phyloP scores from a whole-genome alignment of 2,329 filamentous ascomycete genomes.

The Juglanconis oblonga region DNA sequence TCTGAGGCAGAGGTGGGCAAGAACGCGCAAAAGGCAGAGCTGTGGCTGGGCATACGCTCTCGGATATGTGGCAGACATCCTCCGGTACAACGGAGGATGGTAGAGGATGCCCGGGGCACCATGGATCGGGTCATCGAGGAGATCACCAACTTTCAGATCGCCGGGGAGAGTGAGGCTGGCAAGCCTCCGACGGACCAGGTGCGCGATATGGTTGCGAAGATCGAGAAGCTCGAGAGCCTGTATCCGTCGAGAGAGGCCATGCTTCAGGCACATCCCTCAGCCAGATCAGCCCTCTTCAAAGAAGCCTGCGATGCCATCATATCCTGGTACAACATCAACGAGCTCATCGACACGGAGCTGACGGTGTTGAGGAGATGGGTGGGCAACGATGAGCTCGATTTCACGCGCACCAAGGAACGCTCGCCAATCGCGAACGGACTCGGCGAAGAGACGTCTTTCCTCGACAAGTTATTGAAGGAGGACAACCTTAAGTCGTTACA shows the following conservation, averaged over 20 bases:
- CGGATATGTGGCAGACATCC: slow-evolving; percentile 80
- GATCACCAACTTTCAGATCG: slow-evolving; percentile 90
- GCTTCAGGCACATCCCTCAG: slow-evolving; percentile 70
- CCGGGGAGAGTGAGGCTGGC: slow-evolving; percentile 86
- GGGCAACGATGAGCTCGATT: slow-evolving; percentile 92
- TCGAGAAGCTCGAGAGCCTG: slow-evolving; percentile 81
- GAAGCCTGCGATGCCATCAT: slow-evolving; percentile 86
- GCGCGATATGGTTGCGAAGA: slow-evolving; percentile 81
- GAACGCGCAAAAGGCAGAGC: slow-evolving; percentile 69
- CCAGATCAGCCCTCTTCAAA: slow-evolving; percentile 72
- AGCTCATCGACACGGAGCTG: slow-evolving; percentile 93
- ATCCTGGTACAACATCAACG: slow-evolving; percentile 95
- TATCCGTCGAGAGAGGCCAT: slow-evolving; percentile 80
- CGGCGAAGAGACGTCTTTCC: slow-evolving; percentile 86
- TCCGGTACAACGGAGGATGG: slow-evolving; percentile 78
- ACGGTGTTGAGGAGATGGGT: slow-evolving; percentile 93
- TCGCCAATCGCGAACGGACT: slow-evolving; percentile 70
- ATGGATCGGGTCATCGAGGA: slow-evolving; percentile 77
- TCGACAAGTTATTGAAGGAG: slow-evolving; percentile 92
- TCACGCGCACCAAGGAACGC: slow-evolving; percentile 69
- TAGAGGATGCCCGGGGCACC: slow-evolving; percentile 77
- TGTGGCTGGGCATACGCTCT: slow-evolving; percentile 87
- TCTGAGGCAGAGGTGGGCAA: slow-evolving; percentile 56
- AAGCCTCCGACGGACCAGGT: slow-evolving; percentile 88
- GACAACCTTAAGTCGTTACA: slow-evolving; percentile 91